Evolutionary conservation across 2,329 filamentous ascomycete species (phyloP).

Genomic region (Sphaerulina musiva): DNA sequence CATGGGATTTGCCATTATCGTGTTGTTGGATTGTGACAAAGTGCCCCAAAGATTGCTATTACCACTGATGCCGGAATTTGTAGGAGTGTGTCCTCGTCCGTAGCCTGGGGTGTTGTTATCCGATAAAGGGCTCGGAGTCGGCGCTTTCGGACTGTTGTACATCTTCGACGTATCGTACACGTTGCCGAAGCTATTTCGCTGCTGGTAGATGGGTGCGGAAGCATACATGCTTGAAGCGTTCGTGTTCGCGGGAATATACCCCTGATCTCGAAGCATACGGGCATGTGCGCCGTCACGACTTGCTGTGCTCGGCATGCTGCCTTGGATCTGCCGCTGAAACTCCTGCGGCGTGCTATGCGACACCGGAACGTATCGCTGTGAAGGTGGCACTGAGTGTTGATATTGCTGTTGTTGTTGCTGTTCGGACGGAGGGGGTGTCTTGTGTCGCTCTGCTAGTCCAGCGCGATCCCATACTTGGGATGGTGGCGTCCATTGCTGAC

Average conservation of each 20-base stretch:
- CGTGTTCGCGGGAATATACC: conserved; percentile 18
- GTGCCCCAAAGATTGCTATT: conserved; percentile 15
- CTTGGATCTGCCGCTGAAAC: conserved; percentile 35
- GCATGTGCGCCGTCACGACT: conserved; percentile 32
- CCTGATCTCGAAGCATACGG: conserved; percentile 31
- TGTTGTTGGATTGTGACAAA: conserved; percentile 15
- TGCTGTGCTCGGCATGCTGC: conserved; percentile 28
- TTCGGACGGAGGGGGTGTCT: conserved; percentile 18
- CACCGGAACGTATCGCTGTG: conserved; percentile 16
- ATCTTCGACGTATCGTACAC: conserved; percentile 24
- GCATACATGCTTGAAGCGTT: conserved; percentile 5
- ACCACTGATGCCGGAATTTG: conserved; percentile 1
- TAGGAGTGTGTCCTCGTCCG: conserved; percentile 19
- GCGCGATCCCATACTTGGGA: conserved; percentile 29
- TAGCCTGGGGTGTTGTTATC: conserved; percentile 28
- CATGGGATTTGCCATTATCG: conserved; percentile 3
- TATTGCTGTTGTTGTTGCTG: conserved; percentile 17
- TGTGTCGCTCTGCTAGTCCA: conserved; percentile 17
- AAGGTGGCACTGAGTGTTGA: conserved; percentile 11
- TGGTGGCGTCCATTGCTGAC: conserved; percentile 34
- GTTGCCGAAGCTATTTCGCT: conserved; percentile 24
- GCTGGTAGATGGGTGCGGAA: conserved; percentile 9
- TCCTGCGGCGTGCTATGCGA: conserved; percentile 39
- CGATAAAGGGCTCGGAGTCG: conserved; percentile 31
- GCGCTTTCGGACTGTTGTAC: conserved; percentile 31